phyloP scores from a whole-genome alignment of 23 red algal genomes.

The Agarophyton chilense region DNA sequence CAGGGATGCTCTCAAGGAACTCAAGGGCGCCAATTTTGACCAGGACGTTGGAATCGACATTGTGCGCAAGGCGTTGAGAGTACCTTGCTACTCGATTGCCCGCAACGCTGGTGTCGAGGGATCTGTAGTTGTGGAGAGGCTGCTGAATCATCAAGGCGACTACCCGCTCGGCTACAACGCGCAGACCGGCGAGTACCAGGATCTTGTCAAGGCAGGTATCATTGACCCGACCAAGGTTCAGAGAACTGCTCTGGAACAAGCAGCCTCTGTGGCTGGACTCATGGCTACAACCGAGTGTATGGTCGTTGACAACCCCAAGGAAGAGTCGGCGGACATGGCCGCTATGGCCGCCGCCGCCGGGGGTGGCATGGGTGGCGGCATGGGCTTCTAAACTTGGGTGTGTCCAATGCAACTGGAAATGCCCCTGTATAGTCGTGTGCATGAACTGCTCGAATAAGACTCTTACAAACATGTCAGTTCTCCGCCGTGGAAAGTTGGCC shows the following conservation, averaged over 20 bases:
- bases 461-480: not conserved
- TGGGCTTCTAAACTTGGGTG: slow-evolving; percentile 59
- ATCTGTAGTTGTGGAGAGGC: slow-evolving; percentile 92
- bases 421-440: not conserved
- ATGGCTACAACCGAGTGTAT: slow-evolving; percentile 99
- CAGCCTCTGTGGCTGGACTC: slow-evolving; percentile 87
- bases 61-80: slow-evolving; percentile 92
- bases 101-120: slow-evolving; percentile 93
- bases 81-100: slow-evolving; percentile 87
- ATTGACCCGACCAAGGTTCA: slow-evolving; percentile 98
- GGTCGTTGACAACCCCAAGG: slow-evolving; percentile 93
- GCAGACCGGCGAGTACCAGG: slow-evolving; percentile 66
- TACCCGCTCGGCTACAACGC: slow-evolving; percentile 82
- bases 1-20: slow-evolving; percentile 60
- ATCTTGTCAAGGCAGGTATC: slow-evolving; percentile 87
- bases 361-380: slow-evolving; percentile 76
- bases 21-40: slow-evolving; percentile 95
- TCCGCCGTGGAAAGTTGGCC: not conserved
- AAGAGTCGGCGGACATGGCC: slow-evolving; percentile 66
- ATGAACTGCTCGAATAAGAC: not conserved
- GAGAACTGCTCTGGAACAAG: slow-evolving; percentile 91
- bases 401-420: not conserved
- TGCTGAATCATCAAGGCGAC: slow-evolving; percentile 56
- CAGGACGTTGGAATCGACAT: slow-evolving; percentile 97
- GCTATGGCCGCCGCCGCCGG: slow-evolving; percentile 41